Base-by-base conservation (phyloP, 768 basidiomycete species). In the Arthromyces matolae region DNA sequence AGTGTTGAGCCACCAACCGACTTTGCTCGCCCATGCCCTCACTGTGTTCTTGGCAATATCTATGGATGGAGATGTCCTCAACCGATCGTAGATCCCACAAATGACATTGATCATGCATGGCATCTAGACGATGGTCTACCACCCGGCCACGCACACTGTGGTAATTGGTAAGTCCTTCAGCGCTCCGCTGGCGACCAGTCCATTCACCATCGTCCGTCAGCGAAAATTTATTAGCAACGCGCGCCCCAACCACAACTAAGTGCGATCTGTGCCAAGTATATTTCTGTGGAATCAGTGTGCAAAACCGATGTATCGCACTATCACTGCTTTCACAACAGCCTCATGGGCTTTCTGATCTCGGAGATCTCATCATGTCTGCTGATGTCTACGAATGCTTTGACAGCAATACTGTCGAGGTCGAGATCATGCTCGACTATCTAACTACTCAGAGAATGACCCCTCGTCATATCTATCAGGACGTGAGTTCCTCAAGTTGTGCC, bases 351-450 rank as follows among this genome's bases (percentile, higher is more conserved):
- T 67, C 71, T 10, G 84, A 82, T 51, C 61, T 89, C 16, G 65
- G 77, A n/a, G 90, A 93, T 62, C 72, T 93, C 40, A 83, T 93
- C 32, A 80, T 86, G 62, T 86, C 84, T 22, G 64, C 80, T 1
- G 83, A 86, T 49, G 70, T 81, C n/a, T 93, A 91, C 52, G 90
- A 90, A 24, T 84, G 79, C 55, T 93, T 93, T 61, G 78, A 83
- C 53, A 75, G 76, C 52, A 92, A 93, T 59, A 78, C 75, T 0
- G 77, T 88, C 19, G 90, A 93, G 63, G 88, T 89, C 23, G 90
- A 92, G 27, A 79, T 88, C 49, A 79, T 93, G 79, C 68, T 93
- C 34, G 90, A 93, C 61, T 90, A 91, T 64, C 65, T 92, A 35
- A 77, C 78, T 12, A 72, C 72, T 13, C 78, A 83, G 50, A 64